Evolutionary conservation across 208 protist species (phyloP), one percentile per base, ranked within the genome.

Genomic region (Naegleria lovaniensis): DNA sequence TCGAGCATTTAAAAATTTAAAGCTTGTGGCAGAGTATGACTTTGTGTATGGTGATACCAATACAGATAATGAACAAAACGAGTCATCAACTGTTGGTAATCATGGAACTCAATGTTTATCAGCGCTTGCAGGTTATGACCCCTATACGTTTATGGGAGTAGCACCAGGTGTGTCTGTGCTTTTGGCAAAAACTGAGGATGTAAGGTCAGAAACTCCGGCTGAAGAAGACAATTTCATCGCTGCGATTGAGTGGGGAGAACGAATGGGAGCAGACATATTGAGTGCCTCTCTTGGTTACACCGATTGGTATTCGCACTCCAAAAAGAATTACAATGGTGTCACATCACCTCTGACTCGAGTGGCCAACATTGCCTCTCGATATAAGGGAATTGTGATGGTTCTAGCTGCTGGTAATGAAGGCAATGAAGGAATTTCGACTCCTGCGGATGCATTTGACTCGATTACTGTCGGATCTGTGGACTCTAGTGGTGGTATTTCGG

Each of bases 171-270:
- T n/a, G 0, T 55, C 22, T 22, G 51, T 67, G 5, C 22, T 89
- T 40, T 67, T 89, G 19, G 85, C 85, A 29, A 89, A 89, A 89
- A 89, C 85, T 55, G 85, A 89, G 39, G 41, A 89, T 67, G 48
- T 89, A 0, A 39, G n/a, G 19, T n/a, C 85, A 9, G 85, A 89
- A 67, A 89, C 85, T 40, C 29, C 4, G 19, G n/a, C 59, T 9
- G 85, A 89, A 89, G 85, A 89, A 67, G 85, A 89, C 39, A 67
- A 89, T 40, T 89, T 67, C 25, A 41, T 89, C 6, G 41, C 7
- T 29, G 85, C 48, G 22, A 25, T 89, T 29, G 85, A 89, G 59
- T 89, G 85, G 85, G 85, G n/a, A 25, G 85, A 89, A 40, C 19
- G 15, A 52, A n/a, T 39, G 13, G 85, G 85, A n/a, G 85, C 85